Evolutionary conservation across 352 stramenopile species (phyloP).

Genomic region (Phytopythium cucurbitacearum): DNA sequence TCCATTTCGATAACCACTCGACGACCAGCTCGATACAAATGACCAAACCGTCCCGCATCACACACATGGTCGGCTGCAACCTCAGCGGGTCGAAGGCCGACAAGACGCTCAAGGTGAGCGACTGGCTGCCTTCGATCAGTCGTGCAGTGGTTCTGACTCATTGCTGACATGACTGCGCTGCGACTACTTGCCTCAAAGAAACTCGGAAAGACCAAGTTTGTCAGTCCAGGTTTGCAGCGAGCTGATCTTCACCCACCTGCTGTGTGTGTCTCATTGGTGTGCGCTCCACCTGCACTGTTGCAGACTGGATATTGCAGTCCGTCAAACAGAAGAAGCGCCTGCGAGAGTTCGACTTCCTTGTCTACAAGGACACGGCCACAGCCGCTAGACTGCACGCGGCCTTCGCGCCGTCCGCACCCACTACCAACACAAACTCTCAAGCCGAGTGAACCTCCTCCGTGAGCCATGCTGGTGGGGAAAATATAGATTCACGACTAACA

Average conservation of each 20-base stretch:
- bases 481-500: slow-evolving; percentile 47
- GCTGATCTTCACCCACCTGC: background rate
- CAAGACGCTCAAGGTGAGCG: slow-evolving; percentile 57
- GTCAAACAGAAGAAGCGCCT: slow-evolving; percentile 60
- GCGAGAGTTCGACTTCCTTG: slow-evolving; percentile 61
- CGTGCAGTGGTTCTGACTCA: background rate
- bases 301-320: slow-evolving; percentile 79
- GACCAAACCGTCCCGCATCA: slow-evolving; percentile 47
- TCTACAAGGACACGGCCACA: slow-evolving; percentile 55
- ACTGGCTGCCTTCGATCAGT: background rate
- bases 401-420: slow-evolving; percentile 11
- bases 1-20: slow-evolving; percentile 9
- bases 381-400: slow-evolving; percentile 12
- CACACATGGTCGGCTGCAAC: slow-evolving; percentile 79
- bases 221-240: slow-evolving; percentile 40
- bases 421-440: slow-evolving; percentile 2
- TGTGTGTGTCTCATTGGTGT: background rate
- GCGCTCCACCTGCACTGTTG: background rate
- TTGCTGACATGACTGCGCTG: background rate
- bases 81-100: slow-evolving; percentile 73
- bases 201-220: slow-evolving; percentile 56
- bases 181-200: slow-evolving; percentile 18
- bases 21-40: slow-evolving; percentile 4
- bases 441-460: background rate
- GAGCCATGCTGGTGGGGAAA: slow-evolving; percentile 9